Base-by-base conservation (phyloP, 306 rosid species). In the Benincasa hispida region DNA sequence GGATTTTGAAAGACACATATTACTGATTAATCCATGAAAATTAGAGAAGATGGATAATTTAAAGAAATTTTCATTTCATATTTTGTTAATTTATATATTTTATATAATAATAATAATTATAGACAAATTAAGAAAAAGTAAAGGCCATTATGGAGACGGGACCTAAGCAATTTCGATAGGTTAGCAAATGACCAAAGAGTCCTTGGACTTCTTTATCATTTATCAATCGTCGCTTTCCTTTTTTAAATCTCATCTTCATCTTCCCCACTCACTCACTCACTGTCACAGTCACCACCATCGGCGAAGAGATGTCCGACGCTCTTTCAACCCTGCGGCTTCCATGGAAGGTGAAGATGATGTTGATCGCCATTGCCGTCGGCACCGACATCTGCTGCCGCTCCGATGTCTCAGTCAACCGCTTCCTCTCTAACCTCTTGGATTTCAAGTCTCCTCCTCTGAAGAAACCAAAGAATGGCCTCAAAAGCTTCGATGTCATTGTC, bases 381-480 rank as follows among this genome's bases (percentile, higher is more conserved):
- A 81, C 87, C 4, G 89, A 87, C 82, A 5, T 17, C 3, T 37
- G 76, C 0, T 69, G 84, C 25, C 70, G 70, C 6, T 4, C 48
- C 47, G 12, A 63, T 19, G 70, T 21, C 27, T 2, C 70, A 6
- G 70, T 63, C 25, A 63, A 63, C 10, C 70, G 70, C 45, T 19
- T 8, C 11, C 70, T 63, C 70, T 0, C 70, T 8, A 63, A 63
- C 70, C 47, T 63, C 24, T 1, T 63, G 22, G 70, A 63, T 34
- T 34, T 63, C 47, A 63, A 63, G 47, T 63, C 70, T n/a, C 47
- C 47, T 63, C 70, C 15, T 9, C 70, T 63, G 7, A 63, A 63
- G 14, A 34, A 32, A 34, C 25, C 70, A 18, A 63, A 63, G 8
- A 63, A 63, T 15, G 70, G 70, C 47, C 1, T 63, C 45, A 34